These are phyloP conservation scores for Vitis rotundifolia DNA, from an alignment of 164 flowering plant species.

Conservation along the genomic window DNA sequence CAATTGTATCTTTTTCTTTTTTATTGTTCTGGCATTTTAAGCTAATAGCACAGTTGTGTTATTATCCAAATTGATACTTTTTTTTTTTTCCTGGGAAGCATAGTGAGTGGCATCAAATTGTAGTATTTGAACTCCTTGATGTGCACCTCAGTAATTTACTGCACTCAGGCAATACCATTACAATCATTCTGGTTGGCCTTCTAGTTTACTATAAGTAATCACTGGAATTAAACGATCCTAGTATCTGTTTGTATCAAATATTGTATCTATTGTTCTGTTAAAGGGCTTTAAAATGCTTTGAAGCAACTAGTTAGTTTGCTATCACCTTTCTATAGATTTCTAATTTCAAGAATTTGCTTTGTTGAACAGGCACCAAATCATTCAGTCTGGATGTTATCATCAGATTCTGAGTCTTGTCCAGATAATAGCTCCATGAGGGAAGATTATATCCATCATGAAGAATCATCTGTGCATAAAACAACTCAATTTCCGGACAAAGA, in stretches of 20 bases:
- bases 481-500: conserved; percentile 13
- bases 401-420: conserved; percentile 56
- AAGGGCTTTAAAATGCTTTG: too few relatives aligned
- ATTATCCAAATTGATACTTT: too few relatives aligned
- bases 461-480: conserved; percentile 11
- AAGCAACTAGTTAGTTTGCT: too few relatives aligned
- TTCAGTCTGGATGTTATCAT: conserved; percentile 42
- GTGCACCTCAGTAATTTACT: too few relatives aligned
- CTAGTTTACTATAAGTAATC: too few relatives aligned
- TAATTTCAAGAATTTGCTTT: conserved; percentile 4
- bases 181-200: too few relatives aligned
- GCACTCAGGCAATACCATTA: not conserved
- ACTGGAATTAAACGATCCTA: too few relatives aligned
- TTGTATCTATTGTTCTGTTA: too few relatives aligned
- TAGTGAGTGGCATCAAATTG: not conserved
- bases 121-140: not conserved
- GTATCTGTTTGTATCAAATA: too few relatives aligned
- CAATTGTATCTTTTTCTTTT: too few relatives aligned
- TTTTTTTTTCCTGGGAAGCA: not conserved
- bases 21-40: too few relatives aligned
- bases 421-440: conserved; percentile 18
- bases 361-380: conserved; percentile 42
- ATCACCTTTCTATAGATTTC: not conserved
- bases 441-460: conserved; percentile 10
- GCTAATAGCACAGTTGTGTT: too few relatives aligned